phyloP scores from a whole-genome alignment of 768 basidiomycete genomes.

The Boletus pseudopeckii region DNA sequence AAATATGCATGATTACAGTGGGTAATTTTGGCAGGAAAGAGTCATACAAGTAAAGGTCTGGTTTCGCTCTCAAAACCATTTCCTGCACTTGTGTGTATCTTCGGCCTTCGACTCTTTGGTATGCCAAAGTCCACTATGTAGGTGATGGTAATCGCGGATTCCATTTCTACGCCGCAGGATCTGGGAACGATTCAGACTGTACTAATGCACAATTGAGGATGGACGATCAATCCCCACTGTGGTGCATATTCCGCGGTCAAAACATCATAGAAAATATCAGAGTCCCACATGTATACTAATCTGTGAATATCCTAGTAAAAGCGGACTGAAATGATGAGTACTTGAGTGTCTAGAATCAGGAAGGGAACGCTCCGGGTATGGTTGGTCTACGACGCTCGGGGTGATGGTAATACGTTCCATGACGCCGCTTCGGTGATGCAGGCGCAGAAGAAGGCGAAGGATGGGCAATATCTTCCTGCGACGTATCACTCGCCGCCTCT shows the following conservation, averaged over 20 bases:
- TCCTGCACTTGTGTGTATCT: no score
- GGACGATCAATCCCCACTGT: background rate
- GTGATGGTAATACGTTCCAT: slow-evolving; percentile 83
- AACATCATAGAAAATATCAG: background rate
- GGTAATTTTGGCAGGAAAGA: no score
- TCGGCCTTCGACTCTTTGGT: background rate
- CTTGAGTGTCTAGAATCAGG: slow-evolving; percentile 8
- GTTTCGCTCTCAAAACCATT: no score
- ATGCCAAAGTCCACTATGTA: background rate
- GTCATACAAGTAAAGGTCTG: no score
- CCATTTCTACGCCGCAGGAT: background rate
- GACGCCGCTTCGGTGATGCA: slow-evolving; percentile 50
- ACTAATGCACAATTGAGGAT: background rate
- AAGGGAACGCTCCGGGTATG: slow-evolving; percentile 58
- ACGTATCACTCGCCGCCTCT: slow-evolving; percentile 11
- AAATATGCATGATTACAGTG: no score
- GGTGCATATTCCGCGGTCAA: background rate
- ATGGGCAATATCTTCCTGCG: slow-evolving; percentile 26
- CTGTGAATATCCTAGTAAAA: slow-evolving; percentile 1
- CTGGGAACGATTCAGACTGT: background rate
- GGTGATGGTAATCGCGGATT: background rate
- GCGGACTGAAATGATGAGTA: background rate
- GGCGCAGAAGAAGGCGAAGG: slow-evolving; percentile 20
- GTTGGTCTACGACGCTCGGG: slow-evolving; percentile 58
- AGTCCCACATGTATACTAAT: background rate